A percentile compares a stretch with the other conserved stretches of the same genome.
Conservation (phyloP, 306 rosid species). For the Comarum palustre region DNA sequence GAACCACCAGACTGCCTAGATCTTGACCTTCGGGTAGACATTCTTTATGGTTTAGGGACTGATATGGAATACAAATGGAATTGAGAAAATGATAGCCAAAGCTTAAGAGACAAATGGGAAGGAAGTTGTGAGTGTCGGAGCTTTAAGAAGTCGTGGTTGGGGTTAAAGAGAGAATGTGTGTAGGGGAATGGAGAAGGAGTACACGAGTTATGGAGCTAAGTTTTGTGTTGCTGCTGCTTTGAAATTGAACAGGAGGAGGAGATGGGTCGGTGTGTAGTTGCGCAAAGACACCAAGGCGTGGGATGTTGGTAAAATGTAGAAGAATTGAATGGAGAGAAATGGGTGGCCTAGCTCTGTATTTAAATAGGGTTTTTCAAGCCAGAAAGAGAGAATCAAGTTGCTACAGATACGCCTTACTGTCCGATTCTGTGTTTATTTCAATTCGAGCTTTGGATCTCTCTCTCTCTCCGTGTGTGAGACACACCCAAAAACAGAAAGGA, state of each 20-base stretch:
- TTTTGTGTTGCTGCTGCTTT: slow-evolving; percentile 11
- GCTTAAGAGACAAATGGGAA: slow-evolving; percentile 16
- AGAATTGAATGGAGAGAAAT: slow-evolving; percentile 59
- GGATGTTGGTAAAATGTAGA: slow-evolving; percentile 25
- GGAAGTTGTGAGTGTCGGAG: slow-evolving; percentile 4
- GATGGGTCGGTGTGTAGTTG: slow-evolving; percentile 9
- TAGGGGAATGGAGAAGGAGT: slow-evolving; percentile 3
- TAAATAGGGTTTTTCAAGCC: slow-evolving; percentile 43
- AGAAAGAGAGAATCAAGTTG: slow-evolving; percentile 24
- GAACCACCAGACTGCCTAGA: slow-evolving; percentile 71
- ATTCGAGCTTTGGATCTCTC: slow-evolving; percentile 12
- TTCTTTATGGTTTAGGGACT: slow-evolving; percentile 14
- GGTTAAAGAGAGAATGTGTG: neutral
- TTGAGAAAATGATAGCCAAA: neutral
- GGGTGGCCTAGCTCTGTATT: slow-evolving; percentile 40
- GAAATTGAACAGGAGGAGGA: slow-evolving; percentile 5
- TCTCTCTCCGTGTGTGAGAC: neutral
- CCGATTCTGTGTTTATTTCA: slow-evolving; percentile 12
- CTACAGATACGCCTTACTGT: slow-evolving; percentile 14
- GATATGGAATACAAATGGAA: neutral
- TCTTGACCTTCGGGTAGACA: slow-evolving; percentile 69
- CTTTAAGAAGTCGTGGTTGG: neutral
- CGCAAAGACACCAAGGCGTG: slow-evolving; percentile 16
- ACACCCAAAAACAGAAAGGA: neutral
- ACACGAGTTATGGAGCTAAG: slow-evolving; percentile 22